These are phyloP conservation scores for Chrysosporium keratinophilum DNA, from an alignment of 2,329 filamentous ascomycete species.

Conservation along the genomic window DNA sequence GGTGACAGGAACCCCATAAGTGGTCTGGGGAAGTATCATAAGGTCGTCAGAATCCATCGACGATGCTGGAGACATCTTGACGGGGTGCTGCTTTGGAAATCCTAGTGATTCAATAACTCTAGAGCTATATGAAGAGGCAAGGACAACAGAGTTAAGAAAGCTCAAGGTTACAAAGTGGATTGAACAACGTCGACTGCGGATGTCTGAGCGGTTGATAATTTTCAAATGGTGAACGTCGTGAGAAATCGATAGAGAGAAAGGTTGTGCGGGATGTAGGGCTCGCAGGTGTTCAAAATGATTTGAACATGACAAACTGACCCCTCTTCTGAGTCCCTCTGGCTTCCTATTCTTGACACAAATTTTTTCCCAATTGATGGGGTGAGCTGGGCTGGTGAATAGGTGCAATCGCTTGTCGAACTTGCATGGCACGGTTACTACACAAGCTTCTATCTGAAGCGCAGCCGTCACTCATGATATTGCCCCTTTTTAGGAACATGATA, in stretches of 20 bases:
- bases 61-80: slow-evolving; percentile 6
- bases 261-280: slow-evolving; percentile 1
- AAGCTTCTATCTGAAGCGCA: background rate
- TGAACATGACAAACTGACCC: background rate
- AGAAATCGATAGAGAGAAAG: background rate
- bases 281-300: background rate
- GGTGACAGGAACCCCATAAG: background rate
- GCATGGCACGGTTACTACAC: slow-evolving; percentile 7
- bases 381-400: background rate
- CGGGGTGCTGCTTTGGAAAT: background rate
- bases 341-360: background rate
- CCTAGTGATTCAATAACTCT: background rate
- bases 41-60: slow-evolving; percentile 4
- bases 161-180: background rate
- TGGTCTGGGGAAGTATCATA: background rate
- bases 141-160: background rate
- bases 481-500: background rate
- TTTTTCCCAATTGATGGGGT: background rate
- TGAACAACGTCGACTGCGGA: background rate
- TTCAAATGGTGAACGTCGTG: background rate
- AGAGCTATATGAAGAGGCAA: background rate
- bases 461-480: background rate
- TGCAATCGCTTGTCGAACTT: slow-evolving; percentile 1
- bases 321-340: background rate
- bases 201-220: background rate